Percentiles rank a stretch among this genome's conserved stretches.
phyloP scores from a whole-genome alignment of 129 eudicot species.

The Deinandra increscens region DNA sequence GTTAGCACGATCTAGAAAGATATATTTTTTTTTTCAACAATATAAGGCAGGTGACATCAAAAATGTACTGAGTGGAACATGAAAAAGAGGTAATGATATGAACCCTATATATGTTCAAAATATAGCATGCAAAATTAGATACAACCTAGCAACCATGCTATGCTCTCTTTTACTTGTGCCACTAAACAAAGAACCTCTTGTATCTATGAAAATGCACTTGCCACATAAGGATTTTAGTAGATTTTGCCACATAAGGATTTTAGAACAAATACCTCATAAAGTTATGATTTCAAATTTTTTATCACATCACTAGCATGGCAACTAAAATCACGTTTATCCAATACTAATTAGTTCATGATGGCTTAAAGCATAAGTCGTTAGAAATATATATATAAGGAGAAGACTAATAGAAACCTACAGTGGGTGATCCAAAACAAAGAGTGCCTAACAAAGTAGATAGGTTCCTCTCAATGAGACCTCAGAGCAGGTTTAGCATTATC shows the following conservation, averaged over 20 bases:
- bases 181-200: not conserved
- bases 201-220: not conserved
- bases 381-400: not conserved
- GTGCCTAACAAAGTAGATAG: no score
- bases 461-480: not conserved
- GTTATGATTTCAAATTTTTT: not conserved
- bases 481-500: not conserved
- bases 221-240: not conserved
- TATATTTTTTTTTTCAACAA: not conserved
- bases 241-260: not conserved
- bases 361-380: not conserved
- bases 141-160: not conserved
- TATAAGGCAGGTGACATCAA: conserved; percentile 11
- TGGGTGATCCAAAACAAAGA: not conserved
- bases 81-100: not conserved
- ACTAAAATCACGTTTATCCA: not conserved
- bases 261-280: not conserved
- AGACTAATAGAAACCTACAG: not conserved
- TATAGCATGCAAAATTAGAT: not conserved
- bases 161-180: not conserved
- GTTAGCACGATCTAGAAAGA: not conserved
- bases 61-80: not conserved
- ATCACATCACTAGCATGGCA: not conserved
- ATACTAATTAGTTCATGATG: not conserved
- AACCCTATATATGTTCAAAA: conserved; percentile 5